Conservation (phyloP, 2,329 filamentous ascomycete species). For the Colletotrichum tamarilloi region DNA sequence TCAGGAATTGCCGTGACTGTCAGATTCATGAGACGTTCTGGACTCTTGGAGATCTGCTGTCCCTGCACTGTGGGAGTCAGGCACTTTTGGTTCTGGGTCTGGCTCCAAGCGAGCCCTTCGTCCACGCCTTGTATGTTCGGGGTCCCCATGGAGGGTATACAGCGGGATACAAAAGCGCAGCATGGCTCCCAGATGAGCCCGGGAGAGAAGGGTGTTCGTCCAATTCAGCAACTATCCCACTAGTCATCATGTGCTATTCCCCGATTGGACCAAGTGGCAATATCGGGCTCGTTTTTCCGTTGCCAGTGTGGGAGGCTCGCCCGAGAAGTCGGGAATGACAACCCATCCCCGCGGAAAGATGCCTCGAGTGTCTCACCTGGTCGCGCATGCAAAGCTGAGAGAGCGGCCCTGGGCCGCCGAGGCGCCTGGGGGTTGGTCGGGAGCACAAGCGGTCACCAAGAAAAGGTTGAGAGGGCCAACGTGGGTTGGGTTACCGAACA, state of each 20-base stretch:
- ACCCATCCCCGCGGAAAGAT: background rate
- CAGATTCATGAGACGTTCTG: conserved; percentile 15
- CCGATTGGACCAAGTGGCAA: conserved; percentile 23
- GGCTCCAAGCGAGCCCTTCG: background rate
- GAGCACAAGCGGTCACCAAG: background rate
- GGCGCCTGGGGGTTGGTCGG: background rate
- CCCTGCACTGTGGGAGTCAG: background rate
- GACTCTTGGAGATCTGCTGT: conserved; percentile 5
- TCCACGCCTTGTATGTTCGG: background rate
- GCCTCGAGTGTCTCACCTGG: conserved; percentile 4
- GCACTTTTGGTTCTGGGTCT: conserved; percentile 24
- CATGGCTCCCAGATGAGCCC: background rate
- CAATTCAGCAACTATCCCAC: background rate
- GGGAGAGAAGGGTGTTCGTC: background rate
- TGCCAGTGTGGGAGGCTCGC: background rate
- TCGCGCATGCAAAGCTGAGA: background rate
- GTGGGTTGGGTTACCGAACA: conserved; percentile 23
- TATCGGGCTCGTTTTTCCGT: conserved; percentile 13
- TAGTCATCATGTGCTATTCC: conserved; percentile 6
- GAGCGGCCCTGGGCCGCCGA: background rate
- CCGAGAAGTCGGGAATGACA: conserved; percentile 14
- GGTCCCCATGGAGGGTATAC: too few relatives aligned
- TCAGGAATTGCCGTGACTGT: conserved; percentile 2
- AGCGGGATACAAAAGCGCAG: background rate
- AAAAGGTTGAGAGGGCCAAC: background rate